These are phyloP conservation scores for Prunus mume DNA, from an alignment of 306 rosid species.

Conservation along the genomic window DNA sequence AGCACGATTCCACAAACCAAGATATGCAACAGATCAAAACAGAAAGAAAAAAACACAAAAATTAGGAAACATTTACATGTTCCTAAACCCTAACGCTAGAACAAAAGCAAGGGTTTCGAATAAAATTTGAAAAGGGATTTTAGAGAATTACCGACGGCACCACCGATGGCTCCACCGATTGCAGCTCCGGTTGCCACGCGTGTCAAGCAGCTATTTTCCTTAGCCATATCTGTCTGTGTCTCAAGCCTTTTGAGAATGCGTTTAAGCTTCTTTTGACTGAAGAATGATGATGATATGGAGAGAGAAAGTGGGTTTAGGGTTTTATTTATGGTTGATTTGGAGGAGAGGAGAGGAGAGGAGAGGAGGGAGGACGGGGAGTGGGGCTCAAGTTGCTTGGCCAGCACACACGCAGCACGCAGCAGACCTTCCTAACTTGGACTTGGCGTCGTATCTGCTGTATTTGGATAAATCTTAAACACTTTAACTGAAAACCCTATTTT, in stretches of 20 bases:
- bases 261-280: neutral
- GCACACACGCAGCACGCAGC: neutral
- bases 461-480: no score
- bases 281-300: neutral
- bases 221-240: neutral
- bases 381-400: neutral
- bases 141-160: neutral
- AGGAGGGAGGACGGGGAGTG: neutral
- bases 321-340: neutral
- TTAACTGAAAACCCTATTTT: no score
- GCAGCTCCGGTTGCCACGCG: slow-evolving; percentile 3
- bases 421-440: no score
- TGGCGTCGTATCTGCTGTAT: no score
- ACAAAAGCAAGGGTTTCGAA: neutral
- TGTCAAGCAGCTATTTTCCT: slow-evolving; percentile 1
- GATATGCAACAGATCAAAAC: neutral
- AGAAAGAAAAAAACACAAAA: neutral
- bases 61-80: no score
- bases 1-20: neutral
- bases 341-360: neutral
- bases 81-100: neutral
- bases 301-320: neutral
- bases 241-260: neutral
- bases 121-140: neutral
- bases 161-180: slow-evolving; percentile 1